phyloP scores from a whole-genome alignment of 805 yeast species.

The Candida nonsorbophila region DNA sequence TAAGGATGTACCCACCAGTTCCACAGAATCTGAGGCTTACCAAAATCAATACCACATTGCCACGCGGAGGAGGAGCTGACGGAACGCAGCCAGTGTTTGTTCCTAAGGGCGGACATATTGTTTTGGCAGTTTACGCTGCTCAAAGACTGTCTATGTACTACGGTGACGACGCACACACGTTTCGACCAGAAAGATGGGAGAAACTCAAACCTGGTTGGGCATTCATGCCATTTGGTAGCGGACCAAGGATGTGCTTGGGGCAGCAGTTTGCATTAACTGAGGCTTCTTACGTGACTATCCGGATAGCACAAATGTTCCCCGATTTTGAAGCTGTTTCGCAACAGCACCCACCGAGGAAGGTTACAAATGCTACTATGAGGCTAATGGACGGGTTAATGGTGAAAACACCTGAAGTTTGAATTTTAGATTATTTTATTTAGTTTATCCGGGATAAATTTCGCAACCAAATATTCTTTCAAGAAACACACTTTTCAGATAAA shows the following conservation, averaged over 20 bases:
- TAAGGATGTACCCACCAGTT: constrained; percentile 30
- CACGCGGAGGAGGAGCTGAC: constrained; percentile 27
- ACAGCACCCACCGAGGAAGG: constrained; percentile 26
- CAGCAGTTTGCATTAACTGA: constrained; percentile 55
- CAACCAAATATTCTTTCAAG: too few species aligned
- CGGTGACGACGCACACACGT: constrained; percentile 42
- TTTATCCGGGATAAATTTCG: too few species aligned
- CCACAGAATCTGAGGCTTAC: constrained; percentile 29
- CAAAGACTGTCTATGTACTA: constrained; percentile 37
- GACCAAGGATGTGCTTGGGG: constrained; percentile 53
- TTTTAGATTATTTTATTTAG: too few species aligned
- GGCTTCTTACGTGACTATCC: constrained; percentile 40
- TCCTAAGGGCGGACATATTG: constrained; percentile 39
- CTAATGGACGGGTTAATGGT: constrained; percentile 14
- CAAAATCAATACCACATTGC: constrained; percentile 22
- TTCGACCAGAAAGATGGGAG: constrained; percentile 49
- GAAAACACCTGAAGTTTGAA: background rate
- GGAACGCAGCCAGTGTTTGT: constrained; percentile 24
- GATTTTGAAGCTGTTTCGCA: constrained; percentile 12
- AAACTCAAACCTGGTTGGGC: constrained; percentile 39
- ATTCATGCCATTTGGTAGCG: constrained; percentile 50
- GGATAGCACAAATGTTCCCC: constrained; percentile 26
- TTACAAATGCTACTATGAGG: constrained; percentile 23
- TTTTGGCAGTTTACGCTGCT: constrained; percentile 36
- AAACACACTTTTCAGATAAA: too few species aligned